Percentiles rank a stretch among this genome's conserved stretches.
Evolutionary conservation across 2,329 filamentous ascomycete genomes (phyloP).

Genomic region (Didymellaceae sp.): DNA sequence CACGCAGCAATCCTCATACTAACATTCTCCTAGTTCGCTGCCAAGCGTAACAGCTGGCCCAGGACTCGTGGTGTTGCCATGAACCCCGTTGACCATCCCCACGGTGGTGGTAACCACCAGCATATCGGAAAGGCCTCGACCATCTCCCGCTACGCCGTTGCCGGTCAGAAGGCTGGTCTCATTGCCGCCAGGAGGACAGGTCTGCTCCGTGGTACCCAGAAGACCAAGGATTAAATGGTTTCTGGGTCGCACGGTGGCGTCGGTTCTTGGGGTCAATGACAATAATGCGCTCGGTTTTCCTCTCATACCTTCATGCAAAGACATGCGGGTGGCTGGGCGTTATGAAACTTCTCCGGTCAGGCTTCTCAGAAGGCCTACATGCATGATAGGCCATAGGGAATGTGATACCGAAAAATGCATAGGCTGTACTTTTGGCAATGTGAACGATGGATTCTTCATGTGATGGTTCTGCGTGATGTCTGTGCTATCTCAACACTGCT

Average conservation of each 20-base stretch:
- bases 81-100: slow-evolving; percentile 97
- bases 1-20: not conserved
- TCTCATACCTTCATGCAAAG: slow-evolving; percentile 39
- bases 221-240: slow-evolving; percentile 81
- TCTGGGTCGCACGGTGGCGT: slow-evolving; percentile 34
- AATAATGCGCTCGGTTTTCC: slow-evolving; percentile 46
- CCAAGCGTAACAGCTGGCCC: slow-evolving; percentile 99
- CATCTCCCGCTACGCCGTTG: slow-evolving; percentile 95
- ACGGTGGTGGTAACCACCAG: slow-evolving; percentile 94
- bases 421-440: slow-evolving; percentile 37
- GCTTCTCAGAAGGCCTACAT: slow-evolving; percentile 38
- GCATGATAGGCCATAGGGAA: slow-evolving; percentile 48
- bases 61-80: slow-evolving; percentile 99
- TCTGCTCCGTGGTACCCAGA: slow-evolving; percentile 99
- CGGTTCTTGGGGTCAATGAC: slow-evolving; percentile 33
- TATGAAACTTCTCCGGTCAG: slow-evolving; percentile 46
- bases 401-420: slow-evolving; percentile 49
- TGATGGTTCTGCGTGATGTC: no score
- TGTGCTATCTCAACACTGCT: no score
- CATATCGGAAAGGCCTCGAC: slow-evolving; percentile 99
- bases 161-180: slow-evolving; percentile 99
- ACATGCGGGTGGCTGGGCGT: slow-evolving; percentile 48
- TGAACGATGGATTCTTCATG: slow-evolving; percentile 17
- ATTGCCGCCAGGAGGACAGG: slow-evolving; percentile 99
- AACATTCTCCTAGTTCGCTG: slow-evolving; percentile 72